Percentiles rank a stretch among this genome's conserved stretches.
These are phyloP conservation scores for Terfezia claveryi DNA, from an alignment of 495 filamentous ascomycete species.

Conservation along the genomic window DNA sequence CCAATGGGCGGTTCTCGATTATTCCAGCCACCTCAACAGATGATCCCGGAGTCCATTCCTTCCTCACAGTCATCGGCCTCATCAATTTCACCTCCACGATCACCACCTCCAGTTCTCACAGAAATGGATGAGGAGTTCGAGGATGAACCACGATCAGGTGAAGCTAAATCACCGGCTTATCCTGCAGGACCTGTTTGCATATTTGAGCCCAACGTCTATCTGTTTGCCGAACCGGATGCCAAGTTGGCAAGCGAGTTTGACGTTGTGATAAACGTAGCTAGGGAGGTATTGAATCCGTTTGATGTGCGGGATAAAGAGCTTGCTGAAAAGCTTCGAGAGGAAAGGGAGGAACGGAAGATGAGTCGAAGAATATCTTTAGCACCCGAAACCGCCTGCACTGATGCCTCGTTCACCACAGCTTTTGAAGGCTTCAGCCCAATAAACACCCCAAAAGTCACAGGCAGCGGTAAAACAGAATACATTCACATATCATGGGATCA, in stretches of 20 bases:
- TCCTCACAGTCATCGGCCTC: slow-evolving; percentile 12
- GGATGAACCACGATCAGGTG: slow-evolving; percentile 50
- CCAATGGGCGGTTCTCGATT: slow-evolving; percentile 19
- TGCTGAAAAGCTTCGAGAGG: slow-evolving; percentile 15
- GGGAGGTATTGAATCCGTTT: slow-evolving; percentile 83
- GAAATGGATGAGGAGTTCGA: slow-evolving; percentile 31
- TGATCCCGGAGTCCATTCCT: slow-evolving; percentile 4
- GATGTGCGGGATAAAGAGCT: slow-evolving; percentile 18
- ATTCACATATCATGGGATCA: slow-evolving; percentile 95
- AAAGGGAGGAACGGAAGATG: slow-evolving; percentile 4
- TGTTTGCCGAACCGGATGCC: slow-evolving; percentile 75
- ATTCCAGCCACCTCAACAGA: slow-evolving; percentile 14
- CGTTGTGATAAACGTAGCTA: slow-evolving; percentile 84
- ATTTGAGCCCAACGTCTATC: slow-evolving; percentile 74
- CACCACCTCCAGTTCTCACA: slow-evolving; percentile 13
- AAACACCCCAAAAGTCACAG: slow-evolving; percentile 18
- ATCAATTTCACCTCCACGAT: slow-evolving; percentile 17
- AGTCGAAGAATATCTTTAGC: slow-evolving; percentile 21
- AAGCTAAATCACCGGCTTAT: slow-evolving; percentile 76
- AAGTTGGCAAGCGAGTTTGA: slow-evolving; percentile 75
- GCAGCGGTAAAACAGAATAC: slow-evolving; percentile 47
- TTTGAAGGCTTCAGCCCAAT: slow-evolving; percentile 30
- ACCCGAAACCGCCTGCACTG: slow-evolving; percentile 48
- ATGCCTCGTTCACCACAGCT: slow-evolving; percentile 48
- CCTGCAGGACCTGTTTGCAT: slow-evolving; percentile 82